Percentiles rank a stretch among this genome's conserved stretches.
These are phyloP conservation scores for Malassezia vespertilionis DNA, from an alignment of 1,284 basidiomycete species.

Conservation along the genomic window DNA sequence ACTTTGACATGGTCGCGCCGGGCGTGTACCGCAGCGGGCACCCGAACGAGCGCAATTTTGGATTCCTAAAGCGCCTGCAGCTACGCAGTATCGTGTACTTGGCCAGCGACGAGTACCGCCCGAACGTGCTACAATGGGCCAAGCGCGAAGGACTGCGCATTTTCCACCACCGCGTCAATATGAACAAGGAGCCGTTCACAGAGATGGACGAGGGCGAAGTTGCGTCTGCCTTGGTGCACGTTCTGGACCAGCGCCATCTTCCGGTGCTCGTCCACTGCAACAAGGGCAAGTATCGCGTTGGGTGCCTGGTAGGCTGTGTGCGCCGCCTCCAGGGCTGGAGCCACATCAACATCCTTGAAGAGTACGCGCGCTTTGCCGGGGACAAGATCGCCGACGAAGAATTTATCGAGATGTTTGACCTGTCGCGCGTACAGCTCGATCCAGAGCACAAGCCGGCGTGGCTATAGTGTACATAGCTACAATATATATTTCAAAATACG, in stretches of 20 bases:
- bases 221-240: constrained; percentile 22
- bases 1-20: constrained; percentile 42
- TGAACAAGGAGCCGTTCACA: constrained; percentile 43
- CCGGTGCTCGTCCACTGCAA: constrained; percentile 46
- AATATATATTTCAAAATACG: constrained; percentile 3
- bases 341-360: constrained; percentile 43
- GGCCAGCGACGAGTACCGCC: constrained; percentile 39
- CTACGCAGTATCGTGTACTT: constrained; percentile 41
- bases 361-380: constrained; percentile 38
- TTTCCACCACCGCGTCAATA: constrained; percentile 34
- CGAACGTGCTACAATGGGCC: constrained; percentile 30
- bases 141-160: constrained; percentile 21
- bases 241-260: constrained; percentile 30
- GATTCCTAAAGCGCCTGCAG: constrained; percentile 34
- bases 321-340: constrained; percentile 43
- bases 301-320: constrained; percentile 36
- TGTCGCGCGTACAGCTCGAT: constrained; percentile 14
- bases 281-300: constrained; percentile 45
- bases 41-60: constrained; percentile 45
- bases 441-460: constrained; percentile 14
- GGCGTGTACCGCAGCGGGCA: constrained; percentile 44
- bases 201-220: constrained; percentile 35
- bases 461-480: constrained; percentile 7
- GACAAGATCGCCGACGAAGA: constrained; percentile 37
- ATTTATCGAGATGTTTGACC: constrained; percentile 39